Percentiles rank a stretch among this genome's conserved stretches.
These are phyloP conservation scores for Fusarium chaquense DNA, from an alignment of 2,329 filamentous ascomycete genomes.

Conservation along the genomic window DNA sequence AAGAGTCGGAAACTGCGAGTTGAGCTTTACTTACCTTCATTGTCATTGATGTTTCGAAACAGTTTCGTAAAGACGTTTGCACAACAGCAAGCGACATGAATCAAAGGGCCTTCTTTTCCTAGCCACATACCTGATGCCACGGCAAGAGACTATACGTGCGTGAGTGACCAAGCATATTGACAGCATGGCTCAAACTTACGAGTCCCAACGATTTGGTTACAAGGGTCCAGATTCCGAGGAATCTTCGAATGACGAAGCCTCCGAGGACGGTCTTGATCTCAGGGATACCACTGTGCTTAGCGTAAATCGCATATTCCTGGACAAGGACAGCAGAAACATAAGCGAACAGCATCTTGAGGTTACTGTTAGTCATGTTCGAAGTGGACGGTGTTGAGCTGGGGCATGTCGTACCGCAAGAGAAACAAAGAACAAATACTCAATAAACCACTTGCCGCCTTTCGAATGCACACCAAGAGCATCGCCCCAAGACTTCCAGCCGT, in stretches of 20 bases:
- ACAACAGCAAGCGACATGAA: constrained; percentile 97
- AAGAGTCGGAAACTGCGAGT: background rate
- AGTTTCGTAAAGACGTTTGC: constrained; percentile 94
- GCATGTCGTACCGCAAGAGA: constrained; percentile 75
- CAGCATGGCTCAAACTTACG: constrained; percentile 61
- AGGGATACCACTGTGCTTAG: constrained; percentile 94
- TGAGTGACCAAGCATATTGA: constrained; percentile 36
- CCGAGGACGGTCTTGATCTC: constrained; percentile 98
- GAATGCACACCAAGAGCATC: constrained; percentile 75
- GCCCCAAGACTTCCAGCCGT: constrained; percentile 90
- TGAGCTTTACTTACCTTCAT: constrained; percentile 74
- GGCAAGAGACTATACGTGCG: constrained; percentile 76
- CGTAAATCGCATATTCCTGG: constrained; percentile 85
- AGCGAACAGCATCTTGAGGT: constrained; percentile 77
- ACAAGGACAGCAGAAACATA: constrained; percentile 82
- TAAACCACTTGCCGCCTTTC: constrained; percentile 77
- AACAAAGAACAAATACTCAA: constrained; percentile 90
- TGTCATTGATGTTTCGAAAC: constrained; percentile 81
- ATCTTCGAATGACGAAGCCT: constrained; percentile 90
- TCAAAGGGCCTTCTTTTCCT: constrained; percentile 93
- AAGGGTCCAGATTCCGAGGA: constrained; percentile 89
- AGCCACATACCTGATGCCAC: constrained; percentile 97
- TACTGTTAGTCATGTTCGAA: constrained; percentile 33
- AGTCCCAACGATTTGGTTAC: constrained; percentile 89
- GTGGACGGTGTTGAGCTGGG: no score